Conservation (phyloP, 1,139 yeast species). For the Blastobotrys petasosporus region DNA sequence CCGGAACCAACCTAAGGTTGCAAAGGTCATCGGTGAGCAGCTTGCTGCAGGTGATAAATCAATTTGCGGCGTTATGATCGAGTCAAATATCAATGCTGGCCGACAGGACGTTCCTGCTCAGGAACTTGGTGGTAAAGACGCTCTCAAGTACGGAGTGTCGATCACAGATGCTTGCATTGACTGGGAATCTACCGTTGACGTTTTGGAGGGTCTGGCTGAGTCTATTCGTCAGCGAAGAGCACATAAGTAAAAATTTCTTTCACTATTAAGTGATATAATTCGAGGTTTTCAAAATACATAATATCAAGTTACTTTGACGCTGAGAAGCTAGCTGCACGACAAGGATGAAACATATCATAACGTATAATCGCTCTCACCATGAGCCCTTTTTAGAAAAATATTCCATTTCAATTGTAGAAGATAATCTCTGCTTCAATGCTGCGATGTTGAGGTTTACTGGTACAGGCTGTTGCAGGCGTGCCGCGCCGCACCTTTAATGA, state of each 20-base stretch:
- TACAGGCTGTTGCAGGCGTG: too few relatives aligned
- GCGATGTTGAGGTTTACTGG: too few relatives aligned
- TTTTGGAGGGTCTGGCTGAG: conserved; percentile 62
- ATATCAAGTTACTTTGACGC: not conserved
- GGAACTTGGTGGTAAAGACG: conserved; percentile 61
- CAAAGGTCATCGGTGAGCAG: conserved; percentile 72
- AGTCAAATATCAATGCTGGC: conserved; percentile 84
- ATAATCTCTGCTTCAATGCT: too few relatives aligned
- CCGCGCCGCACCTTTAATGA: too few relatives aligned
- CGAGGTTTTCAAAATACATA: not conserved
- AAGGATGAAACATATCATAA: too few relatives aligned
- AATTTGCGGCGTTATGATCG: conserved; percentile 95
- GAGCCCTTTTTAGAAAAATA: too few relatives aligned
- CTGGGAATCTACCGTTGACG: conserved; percentile 76
- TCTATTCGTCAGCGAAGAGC: conserved; percentile 76
- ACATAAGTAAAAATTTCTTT: conserved; percentile 16
- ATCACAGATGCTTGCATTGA: conserved; percentile 96
- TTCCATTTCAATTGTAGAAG: too few relatives aligned
- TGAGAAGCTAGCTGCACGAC: too few relatives aligned
- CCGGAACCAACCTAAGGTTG: conserved; percentile 91
- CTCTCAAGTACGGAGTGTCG: conserved; percentile 82
- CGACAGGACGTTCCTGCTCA: conserved; percentile 81
- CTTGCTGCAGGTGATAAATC: conserved; percentile 64
- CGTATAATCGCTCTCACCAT: too few relatives aligned
- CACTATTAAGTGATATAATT: not conserved